These are phyloP conservation scores for Alloteropsis angusta DNA, from an alignment of 202 grass and related monocot species.

Conservation along the genomic window DNA sequence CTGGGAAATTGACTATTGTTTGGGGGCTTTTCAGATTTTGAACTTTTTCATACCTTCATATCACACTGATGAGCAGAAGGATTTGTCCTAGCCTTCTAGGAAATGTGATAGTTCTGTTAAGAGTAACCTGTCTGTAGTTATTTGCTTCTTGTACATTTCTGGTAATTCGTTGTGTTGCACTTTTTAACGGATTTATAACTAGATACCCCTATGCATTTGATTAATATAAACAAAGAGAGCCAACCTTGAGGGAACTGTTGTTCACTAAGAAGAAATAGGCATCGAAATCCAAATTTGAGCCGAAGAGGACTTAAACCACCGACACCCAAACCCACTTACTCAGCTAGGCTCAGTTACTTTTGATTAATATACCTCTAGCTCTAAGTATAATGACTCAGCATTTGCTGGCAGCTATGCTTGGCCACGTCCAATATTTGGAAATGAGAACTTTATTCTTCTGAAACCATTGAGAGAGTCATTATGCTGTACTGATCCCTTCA, in stretches of 20 bases:
- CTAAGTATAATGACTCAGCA: background rate
- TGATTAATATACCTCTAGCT: constrained; percentile 10
- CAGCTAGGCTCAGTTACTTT: background rate
- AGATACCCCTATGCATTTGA: background rate
- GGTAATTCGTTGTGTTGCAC: background rate
- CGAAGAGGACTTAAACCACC: background rate
- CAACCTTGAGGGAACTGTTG: background rate
- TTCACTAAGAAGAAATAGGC: background rate
- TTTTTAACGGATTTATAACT: constrained; percentile 3
- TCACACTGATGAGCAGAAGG: background rate
- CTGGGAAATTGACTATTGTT: background rate
- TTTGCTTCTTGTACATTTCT: background rate
- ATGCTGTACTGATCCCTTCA: background rate
- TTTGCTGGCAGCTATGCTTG: background rate
- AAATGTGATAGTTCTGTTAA: background rate
- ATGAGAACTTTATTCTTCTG: background rate
- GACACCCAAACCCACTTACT: background rate
- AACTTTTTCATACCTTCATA: background rate
- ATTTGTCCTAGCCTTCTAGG: background rate
- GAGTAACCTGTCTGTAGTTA: background rate
- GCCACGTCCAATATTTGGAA: background rate
- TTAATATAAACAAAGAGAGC: background rate
- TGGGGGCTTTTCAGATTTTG: background rate
- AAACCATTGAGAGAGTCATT: background rate
- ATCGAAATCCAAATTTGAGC: background rate